Evolutionary conservation across 345 rosid genomes (phyloP).

Genomic region (Lagerstroemia speciosa): DNA sequence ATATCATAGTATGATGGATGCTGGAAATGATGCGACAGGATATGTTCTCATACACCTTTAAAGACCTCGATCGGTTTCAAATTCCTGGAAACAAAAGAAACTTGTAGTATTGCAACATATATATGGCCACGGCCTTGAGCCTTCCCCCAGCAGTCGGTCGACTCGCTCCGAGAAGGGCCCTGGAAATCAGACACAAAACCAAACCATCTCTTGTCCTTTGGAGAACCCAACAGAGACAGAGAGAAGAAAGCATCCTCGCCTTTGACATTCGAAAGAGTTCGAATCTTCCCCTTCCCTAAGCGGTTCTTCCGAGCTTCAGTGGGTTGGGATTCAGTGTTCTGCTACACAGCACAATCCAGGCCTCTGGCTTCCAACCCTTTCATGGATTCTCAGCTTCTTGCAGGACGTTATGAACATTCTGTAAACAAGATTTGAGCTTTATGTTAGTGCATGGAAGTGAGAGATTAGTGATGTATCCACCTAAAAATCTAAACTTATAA

Average conservation of each 20-base stretch:
- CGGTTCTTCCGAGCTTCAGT: too few relatives aligned
- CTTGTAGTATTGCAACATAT: not conserved
- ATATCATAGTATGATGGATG: not conserved
- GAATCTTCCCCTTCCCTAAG: not conserved
- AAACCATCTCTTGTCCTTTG: not conserved
- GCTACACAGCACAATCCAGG: constrained; percentile 51
- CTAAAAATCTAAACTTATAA: too few relatives aligned
- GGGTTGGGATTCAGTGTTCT: not conserved
- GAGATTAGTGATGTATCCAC: too few relatives aligned
- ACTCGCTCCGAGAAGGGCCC: not conserved
- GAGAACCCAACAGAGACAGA: not conserved
- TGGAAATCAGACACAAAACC: not conserved
- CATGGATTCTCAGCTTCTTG: constrained; percentile 77
- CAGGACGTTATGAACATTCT: constrained; percentile 85
- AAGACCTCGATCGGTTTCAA: not conserved
- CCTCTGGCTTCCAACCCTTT: constrained; percentile 77
- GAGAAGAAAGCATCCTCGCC: not conserved
- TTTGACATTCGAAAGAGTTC: too few relatives aligned
- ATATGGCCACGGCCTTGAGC: not conserved
- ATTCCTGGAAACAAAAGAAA: not conserved
- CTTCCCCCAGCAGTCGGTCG: not conserved
- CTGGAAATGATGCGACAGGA: not conserved
- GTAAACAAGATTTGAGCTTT: constrained; percentile 17
- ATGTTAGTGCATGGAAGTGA: not conserved
- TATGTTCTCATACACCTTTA: not conserved